phyloP scores from a whole-genome alignment of 345 rosid genomes.

The Sapria himalayana region DNA sequence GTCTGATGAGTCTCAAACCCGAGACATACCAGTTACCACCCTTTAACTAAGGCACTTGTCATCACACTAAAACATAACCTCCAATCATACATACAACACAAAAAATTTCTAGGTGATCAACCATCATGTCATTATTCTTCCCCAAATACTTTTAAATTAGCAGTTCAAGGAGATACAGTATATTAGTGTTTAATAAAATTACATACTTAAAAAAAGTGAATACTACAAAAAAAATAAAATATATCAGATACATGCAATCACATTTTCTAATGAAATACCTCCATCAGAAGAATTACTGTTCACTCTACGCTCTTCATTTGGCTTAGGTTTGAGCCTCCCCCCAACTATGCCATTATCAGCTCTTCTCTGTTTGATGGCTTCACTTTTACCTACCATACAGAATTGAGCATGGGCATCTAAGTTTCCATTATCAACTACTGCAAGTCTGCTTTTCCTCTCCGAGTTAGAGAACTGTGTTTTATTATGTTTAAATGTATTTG shows the following conservation, averaged over 20 bases:
- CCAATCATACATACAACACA: too few relatives aligned
- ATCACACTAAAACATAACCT: too few relatives aligned
- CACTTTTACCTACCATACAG: constrained; percentile 24
- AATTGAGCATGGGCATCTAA: constrained; percentile 22
- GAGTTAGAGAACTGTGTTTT: constrained; percentile 20
- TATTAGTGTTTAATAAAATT: too few relatives aligned
- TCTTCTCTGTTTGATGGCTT: constrained; percentile 15
- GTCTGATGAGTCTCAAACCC: too few relatives aligned
- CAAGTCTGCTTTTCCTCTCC: constrained; percentile 23
- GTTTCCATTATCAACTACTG: constrained; percentile 18
- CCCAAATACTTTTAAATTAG: too few relatives aligned
- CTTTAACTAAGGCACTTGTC: too few relatives aligned
- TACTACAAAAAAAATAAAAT: constrained; percentile 5
- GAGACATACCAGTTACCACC: too few relatives aligned
- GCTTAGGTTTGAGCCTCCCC: constrained; percentile 31
- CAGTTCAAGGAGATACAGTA: too few relatives aligned
- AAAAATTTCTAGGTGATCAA: too few relatives aligned
- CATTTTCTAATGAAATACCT: constrained; percentile 31
- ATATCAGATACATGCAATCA: too few relatives aligned
- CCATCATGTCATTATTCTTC: too few relatives aligned
- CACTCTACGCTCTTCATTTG: constrained; percentile 37
- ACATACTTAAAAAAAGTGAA: constrained; percentile 4
- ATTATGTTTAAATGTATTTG: constrained; percentile 21
- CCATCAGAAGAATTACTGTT: constrained; percentile 30
- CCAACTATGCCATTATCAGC: constrained; percentile 18